Conservation (phyloP, 768 basidiomycete species). For the Auriscalpium vulgare region DNA sequence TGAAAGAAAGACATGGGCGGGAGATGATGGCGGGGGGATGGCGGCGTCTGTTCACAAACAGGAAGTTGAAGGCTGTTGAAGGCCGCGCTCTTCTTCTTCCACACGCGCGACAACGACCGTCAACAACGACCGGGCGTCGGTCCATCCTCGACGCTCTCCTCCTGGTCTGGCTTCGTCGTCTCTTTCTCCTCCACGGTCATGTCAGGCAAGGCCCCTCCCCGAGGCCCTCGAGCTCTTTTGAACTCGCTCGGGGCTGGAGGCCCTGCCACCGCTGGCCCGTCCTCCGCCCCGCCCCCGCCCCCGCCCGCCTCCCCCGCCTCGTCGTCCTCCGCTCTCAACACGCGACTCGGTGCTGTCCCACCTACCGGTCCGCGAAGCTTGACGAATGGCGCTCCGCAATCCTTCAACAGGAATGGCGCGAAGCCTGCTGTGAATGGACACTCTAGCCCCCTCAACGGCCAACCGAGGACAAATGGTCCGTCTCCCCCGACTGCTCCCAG, state of each 20-base stretch:
- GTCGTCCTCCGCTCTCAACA: constrained; percentile 22
- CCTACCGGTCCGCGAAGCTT: constrained; percentile 65
- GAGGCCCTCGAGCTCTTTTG: constrained; percentile 62
- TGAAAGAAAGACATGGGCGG: neutral
- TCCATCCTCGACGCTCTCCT: neutral
- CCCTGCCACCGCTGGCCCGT: constrained; percentile 11
- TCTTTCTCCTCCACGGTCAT: constrained; percentile 27
- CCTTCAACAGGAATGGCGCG: constrained; percentile 23
- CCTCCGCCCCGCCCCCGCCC: constrained; percentile 11
- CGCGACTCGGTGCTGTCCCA: constrained; percentile 43
- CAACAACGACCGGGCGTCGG: neutral
- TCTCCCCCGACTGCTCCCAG: constrained; percentile 26
- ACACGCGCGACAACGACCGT: neutral
- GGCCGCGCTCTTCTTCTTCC: neutral
- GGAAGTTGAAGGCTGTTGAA: neutral
- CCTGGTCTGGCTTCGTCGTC: constrained; percentile 2
- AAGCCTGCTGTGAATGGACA: constrained; percentile 41
- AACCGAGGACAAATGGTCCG: constrained; percentile 17
- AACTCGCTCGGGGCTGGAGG: constrained; percentile 31
- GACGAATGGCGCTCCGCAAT: constrained; percentile 26
- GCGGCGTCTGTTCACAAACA: neutral
- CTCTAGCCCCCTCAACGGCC: constrained; percentile 20
- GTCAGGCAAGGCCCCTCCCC: constrained; percentile 76
- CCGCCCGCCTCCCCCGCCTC: constrained; percentile 28
- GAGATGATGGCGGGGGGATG: neutral